Evolutionary conservation across 371 early-diverging fungal genomes (phyloP).

Genomic region (Mucor circinelloides): DNA sequence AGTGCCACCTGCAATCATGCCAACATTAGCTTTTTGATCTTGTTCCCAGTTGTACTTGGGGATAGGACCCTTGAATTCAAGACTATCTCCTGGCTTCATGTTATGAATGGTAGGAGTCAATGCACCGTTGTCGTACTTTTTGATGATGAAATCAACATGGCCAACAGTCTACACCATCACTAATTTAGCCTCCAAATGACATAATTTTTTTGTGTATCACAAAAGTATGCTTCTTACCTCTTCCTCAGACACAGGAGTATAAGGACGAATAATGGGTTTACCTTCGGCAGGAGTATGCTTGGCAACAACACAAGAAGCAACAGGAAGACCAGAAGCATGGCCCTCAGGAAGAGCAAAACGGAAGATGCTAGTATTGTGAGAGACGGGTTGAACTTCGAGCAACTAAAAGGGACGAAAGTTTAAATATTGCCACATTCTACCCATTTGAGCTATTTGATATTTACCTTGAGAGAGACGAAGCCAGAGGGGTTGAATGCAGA

Average conservation of each 20-base stretch:
- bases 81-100: conserved; percentile 81
- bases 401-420: conserved; percentile 33
- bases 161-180: conserved; percentile 52
- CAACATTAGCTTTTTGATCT: conserved; percentile 78
- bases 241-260: conserved; percentile 85
- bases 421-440: not conserved
- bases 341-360: conserved; percentile 79
- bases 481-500: conserved; percentile 68
- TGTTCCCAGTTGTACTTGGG: conserved; percentile 79
- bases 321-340: conserved; percentile 70
- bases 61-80: conserved; percentile 93
- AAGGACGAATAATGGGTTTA: conserved; percentile 79
- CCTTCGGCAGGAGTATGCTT: conserved; percentile 56
- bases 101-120: conserved; percentile 79
- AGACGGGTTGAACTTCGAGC: conserved; percentile 60
- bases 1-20: conserved; percentile 89
- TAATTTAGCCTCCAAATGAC: conserved; percentile 2
- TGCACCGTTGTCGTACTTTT: conserved; percentile 71
- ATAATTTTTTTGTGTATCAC: not conserved
- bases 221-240: conserved; percentile 44
- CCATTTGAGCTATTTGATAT: not conserved
- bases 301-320: conserved; percentile 82
- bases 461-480: conserved; percentile 60
- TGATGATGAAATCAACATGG: conserved; percentile 88
- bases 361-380: conserved; percentile 79